Evolutionary conservation across 1,284 basidiomycete genomes (phyloP), one percentile per base, ranked within the genome.

Genomic region (Ganoderma meredithae): DNA sequence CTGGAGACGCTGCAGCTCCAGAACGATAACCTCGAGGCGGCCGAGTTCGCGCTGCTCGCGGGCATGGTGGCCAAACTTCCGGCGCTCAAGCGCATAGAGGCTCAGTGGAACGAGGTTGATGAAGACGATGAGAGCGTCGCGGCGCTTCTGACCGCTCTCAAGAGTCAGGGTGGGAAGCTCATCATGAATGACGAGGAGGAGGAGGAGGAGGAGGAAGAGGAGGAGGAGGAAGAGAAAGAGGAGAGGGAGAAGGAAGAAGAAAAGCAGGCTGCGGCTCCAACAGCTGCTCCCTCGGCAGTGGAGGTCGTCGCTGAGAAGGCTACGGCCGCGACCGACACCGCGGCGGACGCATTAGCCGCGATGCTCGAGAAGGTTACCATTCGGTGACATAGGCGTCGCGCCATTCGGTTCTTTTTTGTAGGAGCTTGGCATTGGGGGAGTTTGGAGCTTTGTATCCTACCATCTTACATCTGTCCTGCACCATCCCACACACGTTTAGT

Each of bases 41-140:
- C 87, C 64, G 86, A 93, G 13, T 90, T 95, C 66, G 83, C 86
- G 58, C 78, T 94, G 7, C 83, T 98, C 44, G 88, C 91, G 1
- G 80, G 85, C 47, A 90, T 88, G 2, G 88, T 98, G 69, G 82
- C 84, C 3, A 87, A 89, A 69, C 82, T 93, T 67, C 81, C 80
- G 64, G 80, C 80, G 60, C 79, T 97, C 67, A 90, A 83, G 76
- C 83, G 80, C 63, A 80, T 98, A 66, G 96, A 97, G 79, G 76
- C 98, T 68, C 95, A 96, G 77, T 95, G 94, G 81, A 98, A 98
- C 77, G 91, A 95, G 53, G 87, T 88, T 44, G 92, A 94, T 52
- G 91, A 94, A 60, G 94, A 96, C 65, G 93, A 94, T 47, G 75
- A 75, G 67, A 85, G 88, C 75, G 81, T 96, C 47, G 86, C 88